Percentiles rank a stretch among this genome's conserved stretches.
Evolutionary conservation across 345 rosid genomes (phyloP).

Genomic region (Kernera saxatilis): DNA sequence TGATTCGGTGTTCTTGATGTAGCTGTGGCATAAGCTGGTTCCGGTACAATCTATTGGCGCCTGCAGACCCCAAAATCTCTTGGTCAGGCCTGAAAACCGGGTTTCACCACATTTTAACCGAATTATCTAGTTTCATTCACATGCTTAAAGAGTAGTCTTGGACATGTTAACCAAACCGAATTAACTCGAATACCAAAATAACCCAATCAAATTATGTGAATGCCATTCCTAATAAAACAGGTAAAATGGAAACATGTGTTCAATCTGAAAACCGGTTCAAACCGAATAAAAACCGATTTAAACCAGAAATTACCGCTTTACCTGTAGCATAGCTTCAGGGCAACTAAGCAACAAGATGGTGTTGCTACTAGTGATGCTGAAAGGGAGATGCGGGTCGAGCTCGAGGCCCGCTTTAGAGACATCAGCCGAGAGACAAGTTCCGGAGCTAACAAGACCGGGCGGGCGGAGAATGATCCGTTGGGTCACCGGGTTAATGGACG

Average conservation of each 20-base stretch:
- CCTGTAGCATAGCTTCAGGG: constrained; percentile 31
- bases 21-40: constrained; percentile 43
- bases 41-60: constrained; percentile 37
- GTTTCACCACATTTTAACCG: not conserved
- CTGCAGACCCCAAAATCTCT: constrained; percentile 28
- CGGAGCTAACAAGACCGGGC: constrained; percentile 12
- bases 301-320: not conserved
- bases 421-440: constrained; percentile 42
- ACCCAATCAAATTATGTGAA: not conserved
- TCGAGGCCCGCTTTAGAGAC: constrained; percentile 34
- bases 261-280: not conserved
- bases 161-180: not conserved
- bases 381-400: constrained; percentile 42
- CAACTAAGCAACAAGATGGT: constrained; percentile 50
- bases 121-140: not conserved
- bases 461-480: constrained; percentile 41
- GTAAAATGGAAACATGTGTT: not conserved
- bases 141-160: not conserved
- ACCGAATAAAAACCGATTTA: not conserved
- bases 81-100: constrained; percentile 24
- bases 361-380: constrained; percentile 44
- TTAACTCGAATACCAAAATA: not conserved
- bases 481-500: constrained; percentile 38
- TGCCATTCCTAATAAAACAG: not conserved
- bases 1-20: constrained; percentile 35